Evolutionary conservation across 331 rosid genomes (phyloP).

Genomic region (Malus hybrid): DNA sequence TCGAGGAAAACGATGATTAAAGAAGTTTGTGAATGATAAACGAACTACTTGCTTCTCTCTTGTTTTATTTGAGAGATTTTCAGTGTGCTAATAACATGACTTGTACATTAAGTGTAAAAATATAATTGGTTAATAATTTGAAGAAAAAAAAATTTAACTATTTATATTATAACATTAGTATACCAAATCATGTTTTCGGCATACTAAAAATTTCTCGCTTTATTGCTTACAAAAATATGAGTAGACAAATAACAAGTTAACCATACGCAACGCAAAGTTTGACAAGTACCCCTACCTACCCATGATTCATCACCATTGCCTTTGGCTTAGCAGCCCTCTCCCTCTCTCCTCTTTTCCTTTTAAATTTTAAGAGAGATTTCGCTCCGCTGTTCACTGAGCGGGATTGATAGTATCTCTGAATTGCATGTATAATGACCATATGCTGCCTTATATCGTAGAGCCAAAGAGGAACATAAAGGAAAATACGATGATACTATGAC

Average conservation of each 20-base stretch:
- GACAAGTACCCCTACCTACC: not conserved
- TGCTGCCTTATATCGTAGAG: not conserved
- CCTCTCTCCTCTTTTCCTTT: no score
- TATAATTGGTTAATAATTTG: no score
- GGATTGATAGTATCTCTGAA: no score
- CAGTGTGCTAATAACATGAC: rapidly evolving
- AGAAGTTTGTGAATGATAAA: not conserved
- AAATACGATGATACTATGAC: not conserved
- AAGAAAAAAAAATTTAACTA: no score
- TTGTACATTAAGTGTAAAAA: no score
- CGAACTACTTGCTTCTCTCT: not conserved
- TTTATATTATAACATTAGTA: no score
- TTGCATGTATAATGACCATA: not conserved
- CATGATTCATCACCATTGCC: not conserved
- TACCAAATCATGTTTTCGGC: rapidly evolving
- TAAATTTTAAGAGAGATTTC: not conserved
- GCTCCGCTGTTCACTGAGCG: not conserved
- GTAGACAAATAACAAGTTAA: not conserved
- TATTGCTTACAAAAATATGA: not conserved
- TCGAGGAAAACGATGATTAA: not conserved
- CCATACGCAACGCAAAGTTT: not conserved
- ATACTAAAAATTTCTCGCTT: no score
- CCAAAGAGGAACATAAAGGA: not conserved
- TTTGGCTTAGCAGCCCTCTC: not conserved
- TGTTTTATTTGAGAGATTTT: no score